Conservation (phyloP, 768 basidiomycete genomes). For the Boletellus ananas region DNA sequence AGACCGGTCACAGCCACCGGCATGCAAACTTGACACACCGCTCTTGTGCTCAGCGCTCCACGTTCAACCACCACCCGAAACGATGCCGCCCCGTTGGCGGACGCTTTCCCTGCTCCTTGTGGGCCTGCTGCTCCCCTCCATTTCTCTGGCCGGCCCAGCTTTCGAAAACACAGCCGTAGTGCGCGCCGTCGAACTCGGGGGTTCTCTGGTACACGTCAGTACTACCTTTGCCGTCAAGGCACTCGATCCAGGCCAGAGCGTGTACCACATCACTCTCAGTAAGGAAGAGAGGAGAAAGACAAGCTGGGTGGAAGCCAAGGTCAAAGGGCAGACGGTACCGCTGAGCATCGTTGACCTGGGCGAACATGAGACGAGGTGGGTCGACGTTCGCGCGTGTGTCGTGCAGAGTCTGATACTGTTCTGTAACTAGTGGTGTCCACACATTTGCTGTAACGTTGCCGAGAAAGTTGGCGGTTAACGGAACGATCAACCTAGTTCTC, state of each 20-base stretch:
- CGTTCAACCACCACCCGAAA: conserved; percentile 30
- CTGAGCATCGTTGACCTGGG: conserved; percentile 50
- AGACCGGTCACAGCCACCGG: conserved; percentile 13
- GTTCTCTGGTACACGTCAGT: conserved; percentile 81
- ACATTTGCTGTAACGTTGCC: conserved; percentile 65
- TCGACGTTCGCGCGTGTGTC: conserved; percentile 11
- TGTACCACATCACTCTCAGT: conserved; percentile 67
- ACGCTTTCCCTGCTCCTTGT: conserved; percentile 44
- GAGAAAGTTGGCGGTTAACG: conserved; percentile 51
- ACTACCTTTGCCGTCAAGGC: conserved; percentile 86
- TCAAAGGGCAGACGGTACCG: conserved; percentile 65
- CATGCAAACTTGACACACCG: conserved; percentile 12
- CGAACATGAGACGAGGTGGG: conserved; percentile 51
- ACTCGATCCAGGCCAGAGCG: conserved; percentile 52
- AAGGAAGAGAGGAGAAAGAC: conserved; percentile 60
- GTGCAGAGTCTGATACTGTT: conserved; percentile 11
- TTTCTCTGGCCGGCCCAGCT: conserved; percentile 42
- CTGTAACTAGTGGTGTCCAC: conserved; percentile 41
- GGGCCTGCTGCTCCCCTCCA: conserved; percentile 37
- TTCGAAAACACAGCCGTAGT: conserved; percentile 91
- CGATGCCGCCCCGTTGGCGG: conserved; percentile 44
- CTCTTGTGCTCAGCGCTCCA: neutral
- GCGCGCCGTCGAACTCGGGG: conserved; percentile 85
- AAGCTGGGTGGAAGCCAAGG: conserved; percentile 73
- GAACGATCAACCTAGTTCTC: conserved; percentile 71